Evolutionary conservation across 768 basidiomycete species (phyloP), one percentile per base, ranked within the genome.

Genomic region (Leucogyrophana mollusca): DNA sequence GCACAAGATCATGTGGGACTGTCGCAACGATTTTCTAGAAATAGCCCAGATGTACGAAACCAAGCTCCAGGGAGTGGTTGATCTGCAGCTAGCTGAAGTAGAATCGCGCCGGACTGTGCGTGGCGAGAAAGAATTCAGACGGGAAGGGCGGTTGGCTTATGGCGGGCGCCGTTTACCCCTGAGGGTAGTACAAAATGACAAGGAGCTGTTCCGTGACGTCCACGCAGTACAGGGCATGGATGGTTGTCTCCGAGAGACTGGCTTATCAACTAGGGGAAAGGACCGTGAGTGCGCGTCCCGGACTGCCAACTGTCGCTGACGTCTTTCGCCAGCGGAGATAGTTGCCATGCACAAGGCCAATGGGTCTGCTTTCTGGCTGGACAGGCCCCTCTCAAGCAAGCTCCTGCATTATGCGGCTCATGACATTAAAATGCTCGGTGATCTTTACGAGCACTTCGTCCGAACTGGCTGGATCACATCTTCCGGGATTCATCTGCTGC

Each of bases 1-100:
- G 32, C 56, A 59, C 23, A 74, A 73, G 53, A 51, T 74, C 49
- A 66, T 71, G 50, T 74, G 68, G 65, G 73, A 74, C 50, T 72
- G 71, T 9, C 61, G 72, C 2, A 66, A 65, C 55, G 73, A 74
- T 53, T 70, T 56, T 54, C 54, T 65, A 23, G 72, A 73, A 48
- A 56, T 74, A 3, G 51, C 22, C 8, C 42, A 58, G 14, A 39
- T 50, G 1, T 68, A 67, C 24, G 58, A 60, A 2, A 55, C 69
- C 18, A 21, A 39, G 0, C 50, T 74, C 18, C 50, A 55, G 9
- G 59, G 61, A 10, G 61, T 74, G 9, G 47, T 74, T 9, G 73
- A 74, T 48, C 59, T 74, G 22, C 72, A 73, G 46, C 57, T 74
- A 11, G 73, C 62, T 2, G 73, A 73, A 47, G 60, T 72, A 43